Percentiles rank a stretch among this genome's conserved stretches.
phyloP scores from a whole-genome alignment of 495 filamentous ascomycete genomes.

The Daldinia caldariorum region DNA sequence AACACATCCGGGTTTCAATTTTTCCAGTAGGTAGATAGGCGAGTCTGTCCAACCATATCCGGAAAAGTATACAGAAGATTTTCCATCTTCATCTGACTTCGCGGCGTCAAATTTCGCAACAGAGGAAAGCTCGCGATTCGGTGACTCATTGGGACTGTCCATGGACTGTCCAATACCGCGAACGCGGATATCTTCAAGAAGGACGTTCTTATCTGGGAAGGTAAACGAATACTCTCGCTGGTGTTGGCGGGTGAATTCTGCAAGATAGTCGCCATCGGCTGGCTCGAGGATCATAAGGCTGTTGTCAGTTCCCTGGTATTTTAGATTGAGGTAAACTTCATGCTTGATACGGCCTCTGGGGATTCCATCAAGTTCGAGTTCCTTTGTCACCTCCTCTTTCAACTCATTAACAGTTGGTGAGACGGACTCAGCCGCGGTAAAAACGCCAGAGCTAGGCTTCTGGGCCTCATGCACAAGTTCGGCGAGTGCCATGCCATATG shows the following conservation, averaged over 20 bases:
- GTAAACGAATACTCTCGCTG: conserved; percentile 84
- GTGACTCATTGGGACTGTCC: conserved; percentile 49
- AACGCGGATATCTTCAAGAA: conserved; percentile 74
- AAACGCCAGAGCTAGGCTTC: conserved; percentile 58
- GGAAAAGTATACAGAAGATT: conserved; percentile 66
- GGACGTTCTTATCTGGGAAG: conserved; percentile 73
- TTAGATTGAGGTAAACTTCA: conserved; percentile 77
- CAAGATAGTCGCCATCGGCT: conserved; percentile 60
- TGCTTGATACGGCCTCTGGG: conserved; percentile 66
- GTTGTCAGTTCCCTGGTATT: conserved; percentile 77
- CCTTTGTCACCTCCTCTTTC: conserved; percentile 64
- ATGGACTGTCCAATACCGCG: conserved; percentile 80
- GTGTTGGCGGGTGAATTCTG: conserved; percentile 70
- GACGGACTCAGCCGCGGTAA: conserved; percentile 4
- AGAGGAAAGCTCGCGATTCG: conserved; percentile 8
- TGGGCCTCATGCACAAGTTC: conserved; percentile 82
- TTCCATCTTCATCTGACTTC: conserved; percentile 58
- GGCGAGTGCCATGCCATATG: conserved; percentile 85
- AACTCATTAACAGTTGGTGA: conserved; percentile 56
- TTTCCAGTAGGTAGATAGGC: conserved; percentile 73
- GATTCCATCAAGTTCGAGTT: conserved; percentile 70
- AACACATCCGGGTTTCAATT: conserved; percentile 46
- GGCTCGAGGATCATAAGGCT: conserved; percentile 73
- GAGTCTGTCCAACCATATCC: conserved; percentile 74
- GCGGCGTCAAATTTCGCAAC: not conserved